Percentiles rank a stretch among this genome's conserved stretches.
Conservation (phyloP, 179 eudicot species). For the Nepenthes alata region DNA sequence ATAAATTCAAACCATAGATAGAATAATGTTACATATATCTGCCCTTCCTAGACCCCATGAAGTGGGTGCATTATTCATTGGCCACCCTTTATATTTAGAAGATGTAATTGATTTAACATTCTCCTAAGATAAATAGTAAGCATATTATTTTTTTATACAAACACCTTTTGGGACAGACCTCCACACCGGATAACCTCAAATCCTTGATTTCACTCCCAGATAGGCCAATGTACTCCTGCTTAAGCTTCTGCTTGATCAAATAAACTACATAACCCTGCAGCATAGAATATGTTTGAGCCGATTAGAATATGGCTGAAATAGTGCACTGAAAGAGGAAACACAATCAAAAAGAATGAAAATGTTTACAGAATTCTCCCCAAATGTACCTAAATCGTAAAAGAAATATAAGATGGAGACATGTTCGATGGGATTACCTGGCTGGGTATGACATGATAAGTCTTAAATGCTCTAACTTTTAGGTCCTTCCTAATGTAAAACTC, state of each 20-base stretch:
- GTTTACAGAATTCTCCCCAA: neutral
- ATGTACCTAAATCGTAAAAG: neutral
- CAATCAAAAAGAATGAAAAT: neutral
- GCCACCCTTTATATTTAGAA: neutral
- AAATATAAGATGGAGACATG: neutral
- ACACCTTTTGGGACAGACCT: slow-evolving; percentile 41
- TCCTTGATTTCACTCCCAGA: slow-evolving; percentile 63
- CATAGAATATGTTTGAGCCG: slow-evolving; percentile 5
- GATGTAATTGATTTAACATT: neutral
- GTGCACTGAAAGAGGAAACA: neutral
- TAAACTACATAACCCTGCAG: slow-evolving; percentile 78
- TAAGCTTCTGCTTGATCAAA: slow-evolving; percentile 67
- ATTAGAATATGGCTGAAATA: slow-evolving; percentile 1
- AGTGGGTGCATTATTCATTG: too few species aligned
- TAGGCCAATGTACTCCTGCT: slow-evolving; percentile 64
- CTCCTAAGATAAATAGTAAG: neutral
- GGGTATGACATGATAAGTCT: slow-evolving; percentile 69
- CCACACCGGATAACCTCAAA: slow-evolving; percentile 64
- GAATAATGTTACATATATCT: too few species aligned
- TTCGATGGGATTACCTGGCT: slow-evolving; percentile 48
- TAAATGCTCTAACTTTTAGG: slow-evolving; percentile 78
- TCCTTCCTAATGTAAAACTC: slow-evolving; percentile 60
- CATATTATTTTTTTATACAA: neutral
- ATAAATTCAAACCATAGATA: too few species aligned
- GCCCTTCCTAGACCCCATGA: too few species aligned